These are phyloP conservation scores for Pseudogymnoascus sp. DNA, from an alignment of 2,329 filamentous ascomycete species.

Conservation along the genomic window DNA sequence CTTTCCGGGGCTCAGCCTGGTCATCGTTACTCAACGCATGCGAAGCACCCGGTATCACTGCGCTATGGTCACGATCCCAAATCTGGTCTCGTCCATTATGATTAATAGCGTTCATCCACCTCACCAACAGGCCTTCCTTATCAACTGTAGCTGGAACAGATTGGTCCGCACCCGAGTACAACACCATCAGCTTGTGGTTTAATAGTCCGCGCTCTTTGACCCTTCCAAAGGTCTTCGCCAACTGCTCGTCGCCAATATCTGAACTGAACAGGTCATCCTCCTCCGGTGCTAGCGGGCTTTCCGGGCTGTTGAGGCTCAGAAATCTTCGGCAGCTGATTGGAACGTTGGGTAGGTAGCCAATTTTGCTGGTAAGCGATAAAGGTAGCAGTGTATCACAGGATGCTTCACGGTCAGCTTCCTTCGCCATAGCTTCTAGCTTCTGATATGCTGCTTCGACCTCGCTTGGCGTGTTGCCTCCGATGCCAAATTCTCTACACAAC, in stretches of 20 bases:
- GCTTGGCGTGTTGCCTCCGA: conserved; percentile 25
- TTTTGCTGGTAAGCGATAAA: conserved; percentile 26
- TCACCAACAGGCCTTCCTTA: conserved; percentile 35
- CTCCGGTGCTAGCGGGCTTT: conserved; percentile 41
- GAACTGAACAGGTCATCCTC: conserved; percentile 61
- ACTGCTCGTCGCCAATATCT: conserved; percentile 44
- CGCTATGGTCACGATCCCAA: conserved; percentile 43
- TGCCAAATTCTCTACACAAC: conserved; percentile 30
- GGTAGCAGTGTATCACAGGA: conserved; percentile 29
- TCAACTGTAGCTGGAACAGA: conserved; percentile 37
- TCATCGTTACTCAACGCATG: conserved; percentile 43
- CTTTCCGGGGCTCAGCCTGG: conserved; percentile 33
- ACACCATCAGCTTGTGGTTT: conserved; percentile 33
- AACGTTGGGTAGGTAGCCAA: conserved; percentile 26
- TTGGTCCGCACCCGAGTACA: conserved; percentile 41
- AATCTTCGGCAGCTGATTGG: conserved; percentile 27
- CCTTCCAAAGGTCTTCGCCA: conserved; percentile 49
- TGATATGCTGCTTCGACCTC: conserved; percentile 30
- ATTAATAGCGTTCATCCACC: conserved; percentile 37
- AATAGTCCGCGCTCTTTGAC: conserved; percentile 32
- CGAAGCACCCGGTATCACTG: conserved; percentile 39
- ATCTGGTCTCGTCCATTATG: conserved; percentile 28
- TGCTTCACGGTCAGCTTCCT: conserved; percentile 22
- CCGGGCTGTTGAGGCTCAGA: conserved; percentile 40
- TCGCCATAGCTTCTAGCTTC: conserved; percentile 33